Percentiles rank a stretch among this genome's conserved stretches.
These are phyloP conservation scores for Aureobasidium mangrovei DNA, from an alignment of 2,329 filamentous ascomycete species.

Conservation along the genomic window DNA sequence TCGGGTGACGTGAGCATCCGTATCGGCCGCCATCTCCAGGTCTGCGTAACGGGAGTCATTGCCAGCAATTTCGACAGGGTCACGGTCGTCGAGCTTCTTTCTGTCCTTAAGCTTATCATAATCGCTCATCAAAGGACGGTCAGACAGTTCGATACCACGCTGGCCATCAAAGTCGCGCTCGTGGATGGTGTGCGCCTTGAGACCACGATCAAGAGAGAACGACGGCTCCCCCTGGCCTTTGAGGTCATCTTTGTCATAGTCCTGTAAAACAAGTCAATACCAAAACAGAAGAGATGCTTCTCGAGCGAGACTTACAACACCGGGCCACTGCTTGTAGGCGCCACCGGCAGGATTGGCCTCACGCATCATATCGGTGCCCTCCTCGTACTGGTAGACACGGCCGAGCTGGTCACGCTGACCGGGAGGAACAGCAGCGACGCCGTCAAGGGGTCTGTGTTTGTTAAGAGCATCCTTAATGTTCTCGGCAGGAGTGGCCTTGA, in stretches of 20 bases:
- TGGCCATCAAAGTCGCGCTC: slow-evolving; percentile 22
- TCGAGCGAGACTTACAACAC: slow-evolving; percentile 53
- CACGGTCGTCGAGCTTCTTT: slow-evolving; percentile 22
- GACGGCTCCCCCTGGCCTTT: slow-evolving; percentile 77
- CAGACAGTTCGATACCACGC: slow-evolving; percentile 36
- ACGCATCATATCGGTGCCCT: slow-evolving; percentile 79
- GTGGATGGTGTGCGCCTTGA: slow-evolving; percentile 50
- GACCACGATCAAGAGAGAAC: slow-evolving; percentile 59
- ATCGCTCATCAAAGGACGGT: slow-evolving; percentile 32
- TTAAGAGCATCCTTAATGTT: slow-evolving; percentile 65
- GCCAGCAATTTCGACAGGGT: slow-evolving; percentile 27
- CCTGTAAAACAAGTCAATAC: slow-evolving; percentile 19
- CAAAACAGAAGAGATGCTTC: not conserved
- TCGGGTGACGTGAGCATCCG: slow-evolving; percentile 19
- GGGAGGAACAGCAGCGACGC: slow-evolving; percentile 66
- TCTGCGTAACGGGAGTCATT: slow-evolving; percentile 26
- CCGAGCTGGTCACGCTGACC: slow-evolving; percentile 62
- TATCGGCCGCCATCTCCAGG: slow-evolving; percentile 24
- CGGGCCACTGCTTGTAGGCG: slow-evolving; percentile 69
- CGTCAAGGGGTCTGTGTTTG: slow-evolving; percentile 71
- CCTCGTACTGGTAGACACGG: slow-evolving; percentile 65
- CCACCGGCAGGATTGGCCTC: slow-evolving; percentile 59
- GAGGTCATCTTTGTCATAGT: slow-evolving; percentile 66
- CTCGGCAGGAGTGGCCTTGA: slow-evolving; percentile 72
- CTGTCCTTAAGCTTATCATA: slow-evolving; percentile 25